Base-by-base conservation (phyloP, 805 yeast genomes). In the Candida parachauliodes region DNA sequence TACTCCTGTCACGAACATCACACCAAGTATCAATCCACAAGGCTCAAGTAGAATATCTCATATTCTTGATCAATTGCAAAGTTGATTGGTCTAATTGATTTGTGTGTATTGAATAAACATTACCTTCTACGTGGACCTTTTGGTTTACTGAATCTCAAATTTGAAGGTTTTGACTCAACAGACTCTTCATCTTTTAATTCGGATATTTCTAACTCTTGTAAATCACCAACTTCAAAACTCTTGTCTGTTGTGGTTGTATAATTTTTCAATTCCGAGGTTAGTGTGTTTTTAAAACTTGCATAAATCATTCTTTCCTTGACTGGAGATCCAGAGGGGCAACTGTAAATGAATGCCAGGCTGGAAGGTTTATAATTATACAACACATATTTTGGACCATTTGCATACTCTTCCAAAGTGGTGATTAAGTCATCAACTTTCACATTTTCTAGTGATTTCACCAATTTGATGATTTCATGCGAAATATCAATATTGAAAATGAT, bases 241-340 rank as follows among this genome's bases (percentile, higher is more conserved):
- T 74, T 74, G 24, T 68, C 68, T 14, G 44, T 40, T 24, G 70
- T 48, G n/a, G n/a, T n/a, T 1, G 54, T 55, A 30, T 60, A 61
- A 14, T 53, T 44, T 42, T 71, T 67, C 52, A 84, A 62, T 41
- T 73, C 68, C 32, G 66, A 69, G 23, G 79, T 59, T 38, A 83
- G 70, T 6, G 82, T 83, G 36, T 69, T 71, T 53, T 80, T 83
- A 44, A 82, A 83, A 2, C 95, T 76, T 1, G 98, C 98, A 53
- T 88, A 88, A 35, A 88, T 58, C 97, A 91, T 91, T 50, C 98
- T 75, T 36, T 88, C 93, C 58, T 82, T 84, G 28, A 93, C 93
- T 60, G 80, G 81, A 29, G 96, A 82, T 1, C 89, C 88, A 0
- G 94, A 79, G 3, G 98, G 98, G 59, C 96, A 89, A 6, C 91